Percentiles rank a stretch among this genome's conserved stretches.
phyloP scores from a whole-genome alignment of 1,284 basidiomycete species.

The Tremellales sp. region DNA sequence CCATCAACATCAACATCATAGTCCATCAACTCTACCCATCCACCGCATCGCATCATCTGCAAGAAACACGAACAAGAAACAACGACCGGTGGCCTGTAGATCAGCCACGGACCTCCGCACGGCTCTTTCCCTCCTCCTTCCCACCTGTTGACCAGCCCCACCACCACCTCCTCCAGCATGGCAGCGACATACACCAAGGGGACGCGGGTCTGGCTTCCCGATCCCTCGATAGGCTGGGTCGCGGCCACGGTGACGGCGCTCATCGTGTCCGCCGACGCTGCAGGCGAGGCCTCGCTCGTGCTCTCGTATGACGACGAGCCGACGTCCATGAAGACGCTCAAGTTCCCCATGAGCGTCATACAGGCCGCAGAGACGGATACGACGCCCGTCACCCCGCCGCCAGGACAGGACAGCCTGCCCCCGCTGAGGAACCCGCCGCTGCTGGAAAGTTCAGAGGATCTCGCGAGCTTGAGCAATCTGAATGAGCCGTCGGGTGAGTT shows the following conservation, averaged over 20 bases:
- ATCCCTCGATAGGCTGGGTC: slow-evolving; percentile 44
- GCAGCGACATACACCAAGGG: slow-evolving; percentile 46
- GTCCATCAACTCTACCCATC: too few species aligned
- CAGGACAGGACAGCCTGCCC: slow-evolving; percentile 58
- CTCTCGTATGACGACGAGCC: slow-evolving; percentile 33
- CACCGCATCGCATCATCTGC: background rate
- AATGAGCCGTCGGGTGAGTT: slow-evolving; percentile 90
- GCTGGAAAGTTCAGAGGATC: slow-evolving; percentile 93
- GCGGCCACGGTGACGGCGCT: slow-evolving; percentile 44
- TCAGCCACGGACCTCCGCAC: too few species aligned
- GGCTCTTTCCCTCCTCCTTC: slow-evolving; percentile 3
- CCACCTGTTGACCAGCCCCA: slow-evolving; percentile 2
- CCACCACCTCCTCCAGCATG: slow-evolving; percentile 18
- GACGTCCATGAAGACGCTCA: slow-evolving; percentile 26
- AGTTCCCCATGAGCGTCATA: slow-evolving; percentile 38
- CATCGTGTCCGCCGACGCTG: slow-evolving; percentile 24
- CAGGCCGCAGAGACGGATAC: slow-evolving; percentile 21
- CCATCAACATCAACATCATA: too few species aligned
- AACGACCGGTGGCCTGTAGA: too few species aligned
- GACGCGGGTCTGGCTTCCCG: slow-evolving; percentile 48
- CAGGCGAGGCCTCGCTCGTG: slow-evolving; percentile 31
- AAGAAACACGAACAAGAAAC: background rate
- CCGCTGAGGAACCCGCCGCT: slow-evolving; percentile 94
- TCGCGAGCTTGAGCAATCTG: slow-evolving; percentile 94
- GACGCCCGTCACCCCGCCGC: slow-evolving; percentile 14